Base-by-base conservation (phyloP, 257 asterid species). In the Nicotiana otophora region DNA sequence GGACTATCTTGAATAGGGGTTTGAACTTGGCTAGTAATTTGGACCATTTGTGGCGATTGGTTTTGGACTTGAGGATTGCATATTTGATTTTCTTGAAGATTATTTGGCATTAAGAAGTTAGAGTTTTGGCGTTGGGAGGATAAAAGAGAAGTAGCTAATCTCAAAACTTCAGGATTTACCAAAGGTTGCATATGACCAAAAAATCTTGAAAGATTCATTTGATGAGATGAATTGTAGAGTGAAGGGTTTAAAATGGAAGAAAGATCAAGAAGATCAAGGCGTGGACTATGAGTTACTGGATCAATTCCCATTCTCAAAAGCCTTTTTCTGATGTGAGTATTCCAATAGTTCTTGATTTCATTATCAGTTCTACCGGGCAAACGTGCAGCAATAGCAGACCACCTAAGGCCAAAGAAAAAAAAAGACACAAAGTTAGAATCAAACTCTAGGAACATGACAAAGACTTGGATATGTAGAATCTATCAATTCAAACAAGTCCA, bases 351-450 rank as follows among this genome's bases (percentile, higher is more conserved):
- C 83, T 94, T 94, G 64, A 94, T 92, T 51, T 94, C 98, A 2
- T 94, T 94, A 75, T 94, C 98, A 0, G 98, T 92, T 76, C 97
- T 88, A 16, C 98, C 98, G 0, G 98, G 97, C 33, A 95, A 92
- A 0, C 91, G 86, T n/a, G 89, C 93, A 5, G 98, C 98, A 28
- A 95, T 95, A 2, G 92, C 91, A 2, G 98, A 95, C 98, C 98
- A 95, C 84, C 98, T 95, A 46, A 28, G 20, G 20, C 28, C 0
- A 17, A 36, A 78, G 30, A 62, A 70, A 39, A 31, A 20, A 7
- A 10, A 3, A 16, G n/a, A 62, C 72, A 66, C 55, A 23, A 6
- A 16, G 3, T 30, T 31, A 60, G 4, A 82, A 30, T 42, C 19
- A 26, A 26, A 26, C 63, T 9, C 10, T 1, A 28, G 51, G 30